Conservation (phyloP, 2,329 filamentous ascomycete species). For the Tolypocladium pustulatum region DNA sequence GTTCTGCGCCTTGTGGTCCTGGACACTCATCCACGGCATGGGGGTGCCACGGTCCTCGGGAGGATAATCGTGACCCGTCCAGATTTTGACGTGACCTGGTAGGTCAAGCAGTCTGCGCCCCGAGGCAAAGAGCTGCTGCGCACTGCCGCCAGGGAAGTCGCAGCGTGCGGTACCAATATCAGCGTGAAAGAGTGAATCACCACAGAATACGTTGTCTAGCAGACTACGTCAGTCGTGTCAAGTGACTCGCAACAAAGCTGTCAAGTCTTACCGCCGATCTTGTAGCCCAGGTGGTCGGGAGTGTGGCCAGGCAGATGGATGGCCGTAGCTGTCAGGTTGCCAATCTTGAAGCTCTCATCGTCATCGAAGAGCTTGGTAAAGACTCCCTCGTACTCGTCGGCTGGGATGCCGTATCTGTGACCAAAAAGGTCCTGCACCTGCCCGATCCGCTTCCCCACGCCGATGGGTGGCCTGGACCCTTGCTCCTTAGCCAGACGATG, state of each 20-base stretch:
- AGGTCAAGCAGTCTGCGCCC: conserved; percentile 29
- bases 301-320: conserved; percentile 51
- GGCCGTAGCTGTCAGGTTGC: conserved; percentile 30
- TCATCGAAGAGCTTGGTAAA: conserved; percentile 46
- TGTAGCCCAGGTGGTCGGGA: conserved; percentile 49
- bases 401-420: conserved; percentile 32
- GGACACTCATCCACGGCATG: conserved; percentile 31
- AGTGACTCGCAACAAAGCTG: background rate
- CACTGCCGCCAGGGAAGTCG: conserved; percentile 43
- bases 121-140: conserved; percentile 31
- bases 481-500: conserved; percentile 24
- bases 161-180: conserved; percentile 42
- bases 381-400: conserved; percentile 28
- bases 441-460: conserved; percentile 44
- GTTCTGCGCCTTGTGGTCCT: conserved; percentile 33
- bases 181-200: conserved; percentile 41
- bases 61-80: conserved; percentile 44
- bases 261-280: conserved; percentile 31
- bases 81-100: conserved; percentile 34
- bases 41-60: conserved; percentile 24
- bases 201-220: conserved; percentile 36
- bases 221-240: background rate
- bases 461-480: conserved; percentile 28
- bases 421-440: conserved; percentile 41
- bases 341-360: conserved; percentile 41